Conservation (phyloP, 129 eudicot genomes). For the Flaveria trinervia region DNA sequence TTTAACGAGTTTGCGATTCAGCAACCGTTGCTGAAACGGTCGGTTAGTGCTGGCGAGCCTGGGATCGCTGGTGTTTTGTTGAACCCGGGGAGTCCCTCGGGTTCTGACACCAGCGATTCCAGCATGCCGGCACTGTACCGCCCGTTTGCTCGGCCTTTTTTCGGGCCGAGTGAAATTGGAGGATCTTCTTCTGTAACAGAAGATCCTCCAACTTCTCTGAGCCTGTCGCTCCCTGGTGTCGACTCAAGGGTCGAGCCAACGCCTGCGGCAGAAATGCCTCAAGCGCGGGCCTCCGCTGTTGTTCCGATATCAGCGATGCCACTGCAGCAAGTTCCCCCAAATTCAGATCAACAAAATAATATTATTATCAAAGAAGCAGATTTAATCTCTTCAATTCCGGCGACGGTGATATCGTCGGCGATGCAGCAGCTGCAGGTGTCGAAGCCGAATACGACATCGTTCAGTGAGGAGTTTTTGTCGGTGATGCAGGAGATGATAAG, state of each 20-base stretch:
- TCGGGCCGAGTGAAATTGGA: constrained; percentile 18
- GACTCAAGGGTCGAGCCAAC: constrained; percentile 28
- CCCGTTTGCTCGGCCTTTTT: constrained; percentile 49
- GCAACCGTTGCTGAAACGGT: constrained; percentile 64
- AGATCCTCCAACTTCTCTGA: constrained; percentile 61
- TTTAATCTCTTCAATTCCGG: not conserved
- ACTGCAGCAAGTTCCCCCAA: constrained; percentile 19
- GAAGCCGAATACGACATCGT: constrained; percentile 28
- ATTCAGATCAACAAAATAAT: not conserved
- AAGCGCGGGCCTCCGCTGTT: constrained; percentile 1
- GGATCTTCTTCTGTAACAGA: not conserved
- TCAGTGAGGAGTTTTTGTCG: constrained; percentile 63
- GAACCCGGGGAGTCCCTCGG: constrained; percentile 74
- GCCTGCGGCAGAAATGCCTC: too few species aligned
- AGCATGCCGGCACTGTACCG: constrained; percentile 44
- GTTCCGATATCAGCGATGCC: constrained; percentile 29
- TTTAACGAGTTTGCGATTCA: constrained; percentile 39
- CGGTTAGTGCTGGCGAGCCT: constrained; percentile 64
- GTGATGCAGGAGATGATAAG: constrained; percentile 92
- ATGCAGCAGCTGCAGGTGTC: constrained; percentile 39
- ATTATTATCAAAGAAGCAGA: not conserved
- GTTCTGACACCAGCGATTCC: constrained; percentile 73
- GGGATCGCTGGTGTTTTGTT: constrained; percentile 26
- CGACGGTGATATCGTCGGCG: constrained; percentile 20
- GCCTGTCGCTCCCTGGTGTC: constrained; percentile 66